A percentile compares a stretch with the other conserved stretches of the same genome.
These are phyloP conservation scores for Straminergon stramineum DNA, from an alignment of 225 moss, liverwort and hornwort species.

Conservation along the genomic window DNA sequence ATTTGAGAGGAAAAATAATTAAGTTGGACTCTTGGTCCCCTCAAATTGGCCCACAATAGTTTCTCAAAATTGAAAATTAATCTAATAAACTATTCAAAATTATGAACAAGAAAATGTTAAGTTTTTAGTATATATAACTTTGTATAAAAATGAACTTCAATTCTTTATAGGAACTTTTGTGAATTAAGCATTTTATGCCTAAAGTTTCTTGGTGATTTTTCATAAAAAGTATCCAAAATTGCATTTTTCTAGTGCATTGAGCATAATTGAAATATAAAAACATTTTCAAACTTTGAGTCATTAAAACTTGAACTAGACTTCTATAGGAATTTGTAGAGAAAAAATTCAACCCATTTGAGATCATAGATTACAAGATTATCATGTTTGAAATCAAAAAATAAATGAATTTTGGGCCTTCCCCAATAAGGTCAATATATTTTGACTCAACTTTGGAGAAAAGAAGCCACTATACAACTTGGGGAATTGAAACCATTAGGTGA, in stretches of 20 bases:
- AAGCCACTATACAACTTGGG: neutral
- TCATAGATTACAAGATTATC: rapidly evolving
- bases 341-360: too few species aligned
- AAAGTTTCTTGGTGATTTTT: neutral
- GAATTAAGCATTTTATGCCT: rapidly evolving
- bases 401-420: neutral
- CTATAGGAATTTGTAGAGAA: neutral
- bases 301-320: neutral
- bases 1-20: neutral
- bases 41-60: too few species aligned
- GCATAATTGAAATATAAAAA: neutral
- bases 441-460: too few species aligned
- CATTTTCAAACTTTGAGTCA: neutral
- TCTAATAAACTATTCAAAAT: too few species aligned
- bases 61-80: neutral
- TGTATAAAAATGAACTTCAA: neutral
- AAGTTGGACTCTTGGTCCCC: neutral
- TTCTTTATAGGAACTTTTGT: rapidly evolving
- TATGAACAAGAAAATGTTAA: neutral
- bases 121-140: neutral
- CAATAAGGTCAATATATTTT: neutral
- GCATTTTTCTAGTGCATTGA: neutral
- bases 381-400: neutral
- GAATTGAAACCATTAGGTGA: neutral
- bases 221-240: neutral